These are phyloP conservation scores for Lentinula sp. DNA, from an alignment of 768 basidiomycete species.

Conservation along the genomic window DNA sequence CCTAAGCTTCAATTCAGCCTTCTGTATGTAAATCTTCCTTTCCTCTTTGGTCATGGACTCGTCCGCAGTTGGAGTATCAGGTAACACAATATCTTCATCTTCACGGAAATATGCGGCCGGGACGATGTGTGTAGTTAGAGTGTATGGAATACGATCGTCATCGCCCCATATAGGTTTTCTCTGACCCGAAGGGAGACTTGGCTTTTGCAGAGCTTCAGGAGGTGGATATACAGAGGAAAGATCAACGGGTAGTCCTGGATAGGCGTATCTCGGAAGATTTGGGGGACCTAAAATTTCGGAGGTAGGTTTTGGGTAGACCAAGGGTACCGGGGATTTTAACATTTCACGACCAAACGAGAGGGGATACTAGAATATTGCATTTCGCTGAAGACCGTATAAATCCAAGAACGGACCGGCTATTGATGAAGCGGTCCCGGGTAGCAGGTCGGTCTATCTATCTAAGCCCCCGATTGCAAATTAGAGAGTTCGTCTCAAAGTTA, in stretches of 20 bases:
- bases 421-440: neutral
- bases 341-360: neutral
- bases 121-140: conserved; percentile 47
- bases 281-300: neutral
- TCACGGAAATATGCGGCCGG: conserved; percentile 44
- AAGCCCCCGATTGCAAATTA: no score
- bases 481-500: no score
- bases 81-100: conserved; percentile 33
- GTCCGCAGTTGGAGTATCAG: conserved; percentile 19
- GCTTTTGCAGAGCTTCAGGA: neutral
- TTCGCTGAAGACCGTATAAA: neutral
- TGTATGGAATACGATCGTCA: conserved; percentile 19
- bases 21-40: conserved; percentile 18
- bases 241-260: neutral
- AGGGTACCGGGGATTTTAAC: neutral
- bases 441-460: neutral
- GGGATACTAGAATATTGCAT: neutral
- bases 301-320: neutral
- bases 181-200: neutral
- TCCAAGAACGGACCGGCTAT: neutral
- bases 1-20: conserved; percentile 19
- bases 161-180: conserved; percentile 5
- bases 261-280: neutral
- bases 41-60: conserved; percentile 29
- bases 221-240: neutral